phyloP scores from a whole-genome alignment of 176 grass and related monocot species.

The Aegilops umbellulata region DNA sequence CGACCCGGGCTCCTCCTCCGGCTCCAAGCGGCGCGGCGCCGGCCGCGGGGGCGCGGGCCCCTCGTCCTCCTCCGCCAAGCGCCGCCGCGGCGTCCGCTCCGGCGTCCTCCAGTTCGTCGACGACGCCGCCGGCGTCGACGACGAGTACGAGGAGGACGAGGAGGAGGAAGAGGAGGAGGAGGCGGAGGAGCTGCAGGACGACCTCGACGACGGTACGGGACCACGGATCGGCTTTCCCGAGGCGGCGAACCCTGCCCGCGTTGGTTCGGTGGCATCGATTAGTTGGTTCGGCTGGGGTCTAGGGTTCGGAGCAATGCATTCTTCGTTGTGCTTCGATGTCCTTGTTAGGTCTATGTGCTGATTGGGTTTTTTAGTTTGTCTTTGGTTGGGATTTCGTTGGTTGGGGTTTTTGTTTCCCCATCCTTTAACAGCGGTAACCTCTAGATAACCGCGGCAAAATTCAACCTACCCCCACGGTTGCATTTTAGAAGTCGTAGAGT shows the following conservation, averaged over 20 bases:
- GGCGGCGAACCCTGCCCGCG: not conserved
- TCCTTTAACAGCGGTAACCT: not conserved
- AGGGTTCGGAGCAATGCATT: constrained; percentile 9
- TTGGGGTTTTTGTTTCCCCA: not conserved
- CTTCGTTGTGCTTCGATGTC: not conserved
- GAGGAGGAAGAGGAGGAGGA: constrained; percentile 35
- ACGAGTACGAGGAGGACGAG: constrained; percentile 53
- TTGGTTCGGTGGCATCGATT: not conserved
- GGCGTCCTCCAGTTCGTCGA: constrained; percentile 79
- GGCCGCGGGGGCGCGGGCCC: constrained; percentile 5
- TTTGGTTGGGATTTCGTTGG: not conserved
- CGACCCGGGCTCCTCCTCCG: constrained; percentile 22
- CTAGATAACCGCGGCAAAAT: not conserved
- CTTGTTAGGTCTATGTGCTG: not conserved
- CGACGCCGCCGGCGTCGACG: constrained; percentile 54
- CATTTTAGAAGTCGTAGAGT: not conserved
- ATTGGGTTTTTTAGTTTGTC: not conserved
- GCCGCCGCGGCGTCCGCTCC: constrained; percentile 32
- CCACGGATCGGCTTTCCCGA: constrained; percentile 15
- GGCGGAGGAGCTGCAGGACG: constrained; percentile 29
- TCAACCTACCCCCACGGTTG: not conserved
- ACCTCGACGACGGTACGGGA: constrained; percentile 22
- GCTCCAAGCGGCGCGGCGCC: constrained; percentile 41
- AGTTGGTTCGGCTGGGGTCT: not conserved
- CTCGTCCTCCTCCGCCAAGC: constrained; percentile 40